phyloP scores from a whole-genome alignment of 345 rosid species.

The Populus deltoides region DNA sequence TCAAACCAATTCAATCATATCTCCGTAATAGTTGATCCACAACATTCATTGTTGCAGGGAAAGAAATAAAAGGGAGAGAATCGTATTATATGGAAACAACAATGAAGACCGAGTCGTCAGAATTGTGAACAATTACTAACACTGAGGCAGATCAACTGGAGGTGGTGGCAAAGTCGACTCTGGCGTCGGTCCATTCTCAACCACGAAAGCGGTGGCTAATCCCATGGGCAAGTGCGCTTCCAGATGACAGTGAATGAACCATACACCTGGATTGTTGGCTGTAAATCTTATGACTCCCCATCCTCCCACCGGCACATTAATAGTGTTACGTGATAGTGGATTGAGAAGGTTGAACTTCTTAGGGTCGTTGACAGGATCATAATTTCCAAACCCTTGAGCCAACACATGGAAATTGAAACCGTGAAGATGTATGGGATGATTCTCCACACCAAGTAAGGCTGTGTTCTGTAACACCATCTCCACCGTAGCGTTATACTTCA shows the following conservation, averaged over 20 bases:
- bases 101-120: neutral
- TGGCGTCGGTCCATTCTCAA: constrained; percentile 18
- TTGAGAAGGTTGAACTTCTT: constrained; percentile 55
- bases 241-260: constrained; percentile 34
- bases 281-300: constrained; percentile 57
- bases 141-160: constrained; percentile 27
- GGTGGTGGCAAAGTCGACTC: constrained; percentile 28
- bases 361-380: constrained; percentile 37
- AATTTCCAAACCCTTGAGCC: constrained; percentile 93
- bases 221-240: constrained; percentile 27
- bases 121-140: constrained; percentile 1
- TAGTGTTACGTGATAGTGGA: constrained; percentile 71
- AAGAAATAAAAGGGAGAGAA: too few relatives aligned
- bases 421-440: constrained; percentile 86
- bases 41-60: too few relatives aligned
- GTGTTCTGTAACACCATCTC: constrained; percentile 78
- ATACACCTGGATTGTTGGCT: constrained; percentile 73
- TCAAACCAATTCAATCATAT: too few relatives aligned
- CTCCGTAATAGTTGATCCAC: too few relatives aligned
- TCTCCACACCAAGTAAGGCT: constrained; percentile 53
- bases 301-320: constrained; percentile 54
- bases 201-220: constrained; percentile 19
- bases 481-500: constrained; percentile 71
- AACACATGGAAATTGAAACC: constrained; percentile 75
- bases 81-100: too few relatives aligned